Base-by-base conservation (phyloP, 371 early-diverging fungal genomes). In the Nosema muscidifuracis region DNA sequence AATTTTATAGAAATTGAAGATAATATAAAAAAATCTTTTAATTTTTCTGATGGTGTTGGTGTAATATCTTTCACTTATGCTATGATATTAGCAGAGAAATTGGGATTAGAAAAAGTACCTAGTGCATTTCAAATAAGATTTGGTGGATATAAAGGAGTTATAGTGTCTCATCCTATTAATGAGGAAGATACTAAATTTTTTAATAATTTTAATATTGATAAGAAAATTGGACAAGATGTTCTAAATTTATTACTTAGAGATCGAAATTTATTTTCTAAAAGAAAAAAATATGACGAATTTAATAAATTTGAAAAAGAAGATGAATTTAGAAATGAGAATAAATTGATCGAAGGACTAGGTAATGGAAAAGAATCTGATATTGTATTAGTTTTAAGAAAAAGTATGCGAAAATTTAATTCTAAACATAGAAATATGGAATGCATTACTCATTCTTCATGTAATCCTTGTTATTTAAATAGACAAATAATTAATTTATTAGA, bases 11-110 rank as follows among this genome's bases (percentile, higher is more conserved):
- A 62, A 20, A 38, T 69, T 3, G 24, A 61, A 15, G 77, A 77
- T 57, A 65, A 65, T 51, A 34, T 34, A n/a, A 60, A 53, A 40
- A 65, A 67, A 71, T 47, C 36, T 13, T 88, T 82, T 71, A 80
- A 72, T 0, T 91, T 90, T 73, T 87, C 89, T 3, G 93, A 92
- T 75, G 93, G 93, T 12, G 87, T 89, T n/a, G 92, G 92, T 6
- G 81, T 78, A 24, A 87, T 91, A 7, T 85, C 88, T 0, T 69
- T 68, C 7, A 74, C 30, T 1, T 65, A 88, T 16, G 88, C 89
- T 0, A 65, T 43, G 77, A 84, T 74, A 18, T 85, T 89, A 9
- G 84, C 85, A 0, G 56, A 77, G 0, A 76, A 73, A 10, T 65
- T 89, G 68, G 83, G 85, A 30, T 80, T 89, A 31, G 77, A 77